Conservation (phyloP, 352 stramenopile species). For the Phytopythium sindhum region DNA sequence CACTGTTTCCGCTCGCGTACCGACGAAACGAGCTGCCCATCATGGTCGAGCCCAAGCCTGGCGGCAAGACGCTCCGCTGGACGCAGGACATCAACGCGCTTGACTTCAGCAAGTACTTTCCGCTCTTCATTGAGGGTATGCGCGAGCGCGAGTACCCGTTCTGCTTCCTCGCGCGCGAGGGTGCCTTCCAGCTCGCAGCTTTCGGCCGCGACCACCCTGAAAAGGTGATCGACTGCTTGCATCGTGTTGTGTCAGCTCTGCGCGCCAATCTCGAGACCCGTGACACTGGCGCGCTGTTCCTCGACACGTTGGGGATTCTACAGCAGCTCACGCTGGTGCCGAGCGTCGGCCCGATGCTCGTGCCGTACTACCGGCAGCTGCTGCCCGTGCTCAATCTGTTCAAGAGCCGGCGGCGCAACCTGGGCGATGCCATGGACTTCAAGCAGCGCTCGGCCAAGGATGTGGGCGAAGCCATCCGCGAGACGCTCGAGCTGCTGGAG, state of each 20-base stretch:
- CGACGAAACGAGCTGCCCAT: slow-evolving; percentile 63
- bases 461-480: slow-evolving; percentile 78
- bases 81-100: slow-evolving; percentile 54
- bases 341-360: slow-evolving; percentile 75
- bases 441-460: slow-evolving; percentile 77
- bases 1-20: slow-evolving; percentile 59
- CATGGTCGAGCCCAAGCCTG: slow-evolving; percentile 51
- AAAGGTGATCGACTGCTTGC: slow-evolving; percentile 65
- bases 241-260: slow-evolving; percentile 59
- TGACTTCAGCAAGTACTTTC: slow-evolving; percentile 87
- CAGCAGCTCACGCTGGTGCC: slow-evolving; percentile 50
- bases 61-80: slow-evolving; percentile 57
- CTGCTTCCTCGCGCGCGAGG: slow-evolving; percentile 78
- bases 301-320: slow-evolving; percentile 52
- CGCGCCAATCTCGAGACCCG: slow-evolving; percentile 72
- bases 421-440: slow-evolving; percentile 91
- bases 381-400: slow-evolving; percentile 90
- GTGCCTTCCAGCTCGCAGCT: slow-evolving; percentile 78
- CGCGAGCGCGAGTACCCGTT: slow-evolving; percentile 71
- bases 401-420: slow-evolving; percentile 86
- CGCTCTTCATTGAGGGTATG: slow-evolving; percentile 91
- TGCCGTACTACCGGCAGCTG: slow-evolving; percentile 91
- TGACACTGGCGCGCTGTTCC: slow-evolving; percentile 39
- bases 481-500: slow-evolving; percentile 89
- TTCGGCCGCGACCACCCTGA: slow-evolving; percentile 56